These are phyloP conservation scores for Rostrohypoxylon terebratum DNA, from an alignment of 495 filamentous ascomycete genomes.

Conservation along the genomic window DNA sequence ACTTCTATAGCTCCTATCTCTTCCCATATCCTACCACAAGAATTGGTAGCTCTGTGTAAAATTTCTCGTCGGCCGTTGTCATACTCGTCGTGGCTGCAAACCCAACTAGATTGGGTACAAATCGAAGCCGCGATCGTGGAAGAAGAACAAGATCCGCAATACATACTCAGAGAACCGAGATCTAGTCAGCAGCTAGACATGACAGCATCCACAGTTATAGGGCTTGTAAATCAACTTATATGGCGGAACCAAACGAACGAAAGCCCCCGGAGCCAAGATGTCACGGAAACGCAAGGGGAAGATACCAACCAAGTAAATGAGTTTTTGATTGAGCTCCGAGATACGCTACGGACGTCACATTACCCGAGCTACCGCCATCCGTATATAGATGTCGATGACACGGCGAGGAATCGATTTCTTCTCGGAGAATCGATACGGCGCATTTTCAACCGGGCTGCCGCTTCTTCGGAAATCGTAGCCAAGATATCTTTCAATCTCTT, in stretches of 20 bases:
- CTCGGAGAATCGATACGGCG: conserved; percentile 52
- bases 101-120: conserved; percentile 42
- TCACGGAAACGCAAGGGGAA: not conserved
- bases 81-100: conserved; percentile 33
- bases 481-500: conserved; percentile 78
- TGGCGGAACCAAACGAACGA: not conserved
- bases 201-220: conserved; percentile 41
- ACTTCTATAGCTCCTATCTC: not conserved
- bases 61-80: conserved; percentile 27
- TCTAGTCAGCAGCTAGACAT: conserved; percentile 34
- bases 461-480: conserved; percentile 54
- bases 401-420: conserved; percentile 34
- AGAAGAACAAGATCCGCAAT: conserved; percentile 35
- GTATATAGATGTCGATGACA: conserved; percentile 15
- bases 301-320: not conserved
- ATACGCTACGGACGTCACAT: conserved; percentile 19
- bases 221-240: conserved; percentile 49
- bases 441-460: conserved; percentile 47
- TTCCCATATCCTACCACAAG: conserved; percentile 17
- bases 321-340: conserved; percentile 28
- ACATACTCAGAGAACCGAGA: conserved; percentile 44
- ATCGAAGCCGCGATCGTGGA: conserved; percentile 38
- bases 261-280: conserved; percentile 21
- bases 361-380: conserved; percentile 54
- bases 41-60: conserved; percentile 31